Conservation (phyloP, 2,329 filamentous ascomycete species). For the Saccharata proteae region DNA sequence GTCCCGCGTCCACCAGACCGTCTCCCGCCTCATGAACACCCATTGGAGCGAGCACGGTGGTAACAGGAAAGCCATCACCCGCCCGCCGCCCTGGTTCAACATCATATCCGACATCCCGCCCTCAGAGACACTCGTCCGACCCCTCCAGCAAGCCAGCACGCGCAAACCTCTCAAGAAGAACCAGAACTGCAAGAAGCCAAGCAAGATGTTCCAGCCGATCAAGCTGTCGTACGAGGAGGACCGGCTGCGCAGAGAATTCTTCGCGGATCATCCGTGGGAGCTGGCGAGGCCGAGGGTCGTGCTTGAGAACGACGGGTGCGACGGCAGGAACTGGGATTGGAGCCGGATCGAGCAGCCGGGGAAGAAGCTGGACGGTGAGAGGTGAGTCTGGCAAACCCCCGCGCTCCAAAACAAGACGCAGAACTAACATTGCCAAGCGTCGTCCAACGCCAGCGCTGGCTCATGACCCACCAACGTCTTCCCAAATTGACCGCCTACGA, state of each 20-base stretch:
- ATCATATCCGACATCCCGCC: conserved; percentile 47
- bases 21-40: conserved; percentile 36
- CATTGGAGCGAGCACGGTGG: too few species aligned
- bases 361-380: conserved; percentile 71
- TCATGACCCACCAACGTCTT: conserved; percentile 49
- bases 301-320: conserved; percentile 74
- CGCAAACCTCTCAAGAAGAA: conserved; percentile 15
- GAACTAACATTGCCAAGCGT: conserved; percentile 48
- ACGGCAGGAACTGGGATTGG: conserved; percentile 69
- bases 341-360: conserved; percentile 62
- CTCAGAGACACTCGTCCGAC: conserved; percentile 46
- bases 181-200: conserved; percentile 48
- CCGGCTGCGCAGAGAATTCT: conserved; percentile 67
- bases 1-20: conserved; percentile 40
- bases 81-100: conserved; percentile 44
- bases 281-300: conserved; percentile 77
- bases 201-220: conserved; percentile 69
- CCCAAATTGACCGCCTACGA: conserved; percentile 68
- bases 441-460: conserved; percentile 78
- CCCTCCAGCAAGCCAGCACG: conserved; percentile 21
- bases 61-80: conserved; percentile 21
- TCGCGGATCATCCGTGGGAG: conserved; percentile 93
- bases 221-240: conserved; percentile 75
- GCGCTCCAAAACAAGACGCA: too few species aligned
- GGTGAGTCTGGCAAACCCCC: conserved; percentile 35